Evolutionary conservation across 305 asterid species (phyloP).

Genomic region (Fraxinus velutina): DNA sequence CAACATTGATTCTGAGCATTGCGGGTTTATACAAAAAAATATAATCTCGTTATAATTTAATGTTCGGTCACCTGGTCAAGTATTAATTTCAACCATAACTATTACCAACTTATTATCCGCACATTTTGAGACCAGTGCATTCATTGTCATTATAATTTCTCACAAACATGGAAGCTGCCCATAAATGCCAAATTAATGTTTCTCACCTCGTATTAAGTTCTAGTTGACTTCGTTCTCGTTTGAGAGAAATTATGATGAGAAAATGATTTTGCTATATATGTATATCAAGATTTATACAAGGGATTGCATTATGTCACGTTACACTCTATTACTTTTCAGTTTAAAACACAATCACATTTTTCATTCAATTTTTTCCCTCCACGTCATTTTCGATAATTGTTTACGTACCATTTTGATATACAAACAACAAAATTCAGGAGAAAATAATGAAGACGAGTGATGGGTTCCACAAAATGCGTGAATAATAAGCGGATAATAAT

Average conservation of each 20-base stretch:
- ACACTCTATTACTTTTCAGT: too few species aligned
- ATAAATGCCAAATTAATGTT: neutral
- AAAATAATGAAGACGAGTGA: neutral
- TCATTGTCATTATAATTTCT: too few species aligned
- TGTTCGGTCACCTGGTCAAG: neutral
- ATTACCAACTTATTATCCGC: neutral
- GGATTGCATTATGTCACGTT: too few species aligned
- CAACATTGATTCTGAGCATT: neutral
- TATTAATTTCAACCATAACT: neutral
- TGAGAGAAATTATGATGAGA: neutral
- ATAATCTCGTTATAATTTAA: neutral
- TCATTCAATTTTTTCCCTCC: too few species aligned
- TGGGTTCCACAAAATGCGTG: neutral
- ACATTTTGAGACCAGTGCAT: neutral
- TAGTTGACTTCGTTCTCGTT: neutral
- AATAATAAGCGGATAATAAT: too few species aligned
- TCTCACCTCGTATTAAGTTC: neutral
- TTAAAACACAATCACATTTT: too few species aligned
- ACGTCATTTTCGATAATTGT: too few species aligned
- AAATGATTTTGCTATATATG: too few species aligned
- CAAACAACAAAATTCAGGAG: neutral
- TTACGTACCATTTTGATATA: too few species aligned
- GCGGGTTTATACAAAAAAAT: neutral
- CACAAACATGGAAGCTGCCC: neutral
- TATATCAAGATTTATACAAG: too few species aligned